Evolutionary conservation across 805 yeast genomes (phyloP).

Genomic region (Vanderwaltozyma tropicalis): DNA sequence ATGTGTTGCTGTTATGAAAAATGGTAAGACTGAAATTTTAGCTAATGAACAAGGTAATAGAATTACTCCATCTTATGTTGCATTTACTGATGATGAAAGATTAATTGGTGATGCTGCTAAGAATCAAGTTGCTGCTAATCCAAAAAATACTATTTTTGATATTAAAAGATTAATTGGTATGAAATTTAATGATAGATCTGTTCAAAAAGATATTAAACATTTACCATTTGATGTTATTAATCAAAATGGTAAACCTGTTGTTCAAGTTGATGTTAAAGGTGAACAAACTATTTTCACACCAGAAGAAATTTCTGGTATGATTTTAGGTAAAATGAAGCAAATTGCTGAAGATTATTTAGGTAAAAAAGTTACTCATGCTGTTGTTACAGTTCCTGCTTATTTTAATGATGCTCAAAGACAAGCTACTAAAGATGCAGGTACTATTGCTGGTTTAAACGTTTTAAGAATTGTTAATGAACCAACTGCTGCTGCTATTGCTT

Average conservation of each 20-base stretch:
- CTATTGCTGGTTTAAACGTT: slow-evolving; percentile 81
- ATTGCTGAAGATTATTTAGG: slow-evolving; percentile 90
- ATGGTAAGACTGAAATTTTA: slow-evolving; percentile 81
- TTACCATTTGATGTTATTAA: slow-evolving; percentile 65
- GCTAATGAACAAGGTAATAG: slow-evolving; percentile 97
- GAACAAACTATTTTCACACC: slow-evolving; percentile 75
- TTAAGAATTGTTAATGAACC: slow-evolving; percentile 88
- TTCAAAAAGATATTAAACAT: slow-evolving; percentile 73
- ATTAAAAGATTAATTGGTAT: slow-evolving; percentile 87
- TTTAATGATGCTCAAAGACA: slow-evolving; percentile 92
- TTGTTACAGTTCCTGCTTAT: slow-evolving; percentile 88
- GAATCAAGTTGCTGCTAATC: slow-evolving; percentile 88
- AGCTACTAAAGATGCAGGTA: slow-evolving; percentile 79
- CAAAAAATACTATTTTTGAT: slow-evolving; percentile 77
- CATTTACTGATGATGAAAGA: slow-evolving; percentile 85
- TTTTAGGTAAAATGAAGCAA: slow-evolving; percentile 81
- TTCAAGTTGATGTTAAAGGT: slow-evolving; percentile 63
- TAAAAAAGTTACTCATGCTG: slow-evolving; percentile 74
- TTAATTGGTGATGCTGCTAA: slow-evolving; percentile 94
- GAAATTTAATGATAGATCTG: slow-evolving; percentile 65
- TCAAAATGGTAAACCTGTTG: slow-evolving; percentile 73
- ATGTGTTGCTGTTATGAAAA: slow-evolving; percentile 83
- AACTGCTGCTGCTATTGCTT: slow-evolving; percentile 96
- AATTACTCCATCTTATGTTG: slow-evolving; percentile 92
- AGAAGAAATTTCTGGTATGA: slow-evolving; percentile 89